A percentile compares a stretch with the other conserved stretches of the same genome.
These are phyloP conservation scores for Penicillium alfredii DNA, from an alignment of 495 filamentous ascomycete genomes.

Conservation along the genomic window DNA sequence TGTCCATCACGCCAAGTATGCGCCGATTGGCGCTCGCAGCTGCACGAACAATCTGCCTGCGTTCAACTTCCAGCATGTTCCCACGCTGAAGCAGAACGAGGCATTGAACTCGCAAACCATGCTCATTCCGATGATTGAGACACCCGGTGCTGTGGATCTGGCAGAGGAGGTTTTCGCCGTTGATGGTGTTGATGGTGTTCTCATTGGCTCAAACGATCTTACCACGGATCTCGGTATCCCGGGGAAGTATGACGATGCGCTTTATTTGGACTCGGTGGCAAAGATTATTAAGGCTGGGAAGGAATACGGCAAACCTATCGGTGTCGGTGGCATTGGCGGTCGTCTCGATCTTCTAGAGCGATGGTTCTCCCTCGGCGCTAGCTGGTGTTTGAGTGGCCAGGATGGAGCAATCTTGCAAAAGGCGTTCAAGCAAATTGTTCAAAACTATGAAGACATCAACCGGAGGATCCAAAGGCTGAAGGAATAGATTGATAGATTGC, in stretches of 20 bases:
- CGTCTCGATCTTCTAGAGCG: conserved; percentile 25
- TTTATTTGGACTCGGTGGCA: conserved; percentile 16
- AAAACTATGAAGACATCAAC: conserved; percentile 25
- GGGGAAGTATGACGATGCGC: conserved; percentile 20
- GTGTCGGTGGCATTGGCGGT: conserved; percentile 25
- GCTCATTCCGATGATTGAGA: conserved; percentile 33
- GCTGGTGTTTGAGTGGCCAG: conserved; percentile 24
- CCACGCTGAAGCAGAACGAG: conserved; percentile 20
- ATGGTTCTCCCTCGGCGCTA: conserved; percentile 28
- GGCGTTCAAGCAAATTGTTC: conserved; percentile 23
- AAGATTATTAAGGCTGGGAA: conserved; percentile 21
- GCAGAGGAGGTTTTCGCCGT: conserved; percentile 24
- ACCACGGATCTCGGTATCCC: conserved; percentile 26
- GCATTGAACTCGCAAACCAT: conserved; percentile 22
- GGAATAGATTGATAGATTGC: conserved; percentile 6
- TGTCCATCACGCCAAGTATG: conserved; percentile 24
- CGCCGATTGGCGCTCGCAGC: conserved; percentile 19
- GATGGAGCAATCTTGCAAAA: conserved; percentile 25
- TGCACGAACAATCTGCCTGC: conserved; percentile 21
- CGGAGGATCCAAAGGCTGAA: conserved; percentile 13
- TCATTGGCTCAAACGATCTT: conserved; percentile 30
- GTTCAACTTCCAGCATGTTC: conserved; percentile 20
- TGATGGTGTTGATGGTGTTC: conserved; percentile 26
- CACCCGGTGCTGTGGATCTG: conserved; percentile 20
- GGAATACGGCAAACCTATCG: conserved; percentile 22